Percentiles rank a stretch among this genome's conserved stretches.
Evolutionary conservation across 352 stramenopile species (phyloP).

Genomic region (Phytophthora macrochlamydospora): DNA sequence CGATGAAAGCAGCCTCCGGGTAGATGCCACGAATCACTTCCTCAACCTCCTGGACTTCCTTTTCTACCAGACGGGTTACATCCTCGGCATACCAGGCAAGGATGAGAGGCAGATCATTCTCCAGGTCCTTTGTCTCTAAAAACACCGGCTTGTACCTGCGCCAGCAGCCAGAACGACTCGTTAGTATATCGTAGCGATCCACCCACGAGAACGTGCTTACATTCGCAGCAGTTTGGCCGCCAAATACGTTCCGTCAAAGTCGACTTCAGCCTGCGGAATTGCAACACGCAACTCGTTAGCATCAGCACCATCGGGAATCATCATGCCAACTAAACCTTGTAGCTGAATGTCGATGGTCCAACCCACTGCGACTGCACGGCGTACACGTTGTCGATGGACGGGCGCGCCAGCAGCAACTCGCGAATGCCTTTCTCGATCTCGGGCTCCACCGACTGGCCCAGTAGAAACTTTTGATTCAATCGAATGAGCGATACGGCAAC

Average conservation of each 20-base stretch:
- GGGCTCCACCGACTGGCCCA: constrained; percentile 95
- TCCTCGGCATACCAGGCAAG: constrained; percentile 96
- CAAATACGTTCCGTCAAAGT: constrained; percentile 99
- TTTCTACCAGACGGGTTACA: constrained; percentile 95
- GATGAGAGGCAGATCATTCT: constrained; percentile 94
- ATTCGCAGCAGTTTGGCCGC: constrained; percentile 94
- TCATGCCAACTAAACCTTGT: constrained; percentile 80
- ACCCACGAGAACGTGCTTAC: constrained; percentile 33
- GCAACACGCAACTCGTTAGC: constrained; percentile 13
- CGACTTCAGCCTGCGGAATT: constrained; percentile 91
- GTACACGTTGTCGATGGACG: constrained; percentile 95
- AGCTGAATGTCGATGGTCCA: constrained; percentile 97
- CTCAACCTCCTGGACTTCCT: constrained; percentile 97
- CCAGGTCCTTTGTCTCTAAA: constrained; percentile 87
- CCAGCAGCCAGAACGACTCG: constrained; percentile 8
- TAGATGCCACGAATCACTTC: constrained; percentile 92
- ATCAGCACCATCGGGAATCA: neutral
- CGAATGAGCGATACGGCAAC: constrained; percentile 93
- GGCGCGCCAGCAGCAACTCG: constrained; percentile 75
- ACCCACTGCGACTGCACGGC: constrained; percentile 98
- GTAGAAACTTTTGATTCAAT: constrained; percentile 97
- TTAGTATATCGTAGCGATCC: neutral
- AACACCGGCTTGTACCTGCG: constrained; percentile 93
- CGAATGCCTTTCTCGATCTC: constrained; percentile 90
- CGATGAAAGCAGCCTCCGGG: constrained; percentile 96